Evolutionary conservation across 306 rosid genomes (phyloP), one percentile per base, ranked within the genome.

Genomic region (Sicyos edulis): DNA sequence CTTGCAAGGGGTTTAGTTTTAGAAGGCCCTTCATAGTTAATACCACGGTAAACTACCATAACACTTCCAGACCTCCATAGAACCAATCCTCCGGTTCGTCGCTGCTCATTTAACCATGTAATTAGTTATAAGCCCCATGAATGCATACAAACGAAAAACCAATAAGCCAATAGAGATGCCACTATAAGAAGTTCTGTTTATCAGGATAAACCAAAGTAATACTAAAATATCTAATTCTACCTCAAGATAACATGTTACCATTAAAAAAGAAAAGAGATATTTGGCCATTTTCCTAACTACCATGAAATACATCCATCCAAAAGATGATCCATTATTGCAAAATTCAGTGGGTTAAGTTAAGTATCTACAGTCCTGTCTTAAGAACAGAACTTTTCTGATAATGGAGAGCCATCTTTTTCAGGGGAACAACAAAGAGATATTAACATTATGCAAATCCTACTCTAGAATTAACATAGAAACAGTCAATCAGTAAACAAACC

Each of bases 41-140:
- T 65, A 45, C 99, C 97, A 22, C 97, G 95, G 79, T 86, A 95
- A 78, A 91, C 97, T 73, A 88, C 85, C 99, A 91, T 91, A 40
- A 85, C 84, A 80, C 99, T 95, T 47, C 99, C 99, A 6, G 97
- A 80, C 78, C 86, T 84, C 97, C 97, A 91, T 60, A 87, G 72
- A 72, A 95, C 92, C 73, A 91, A 84, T 62, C 99, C 99, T 72
- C 97, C 82, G 2, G 97, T 95, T 63, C 99, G 86, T 61, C 80
- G 85, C 99, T 95, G 95, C 65, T 79, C 85, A 87, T 77, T 62
- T 81, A 86, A 75, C 85, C 71, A 81, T 79, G 63, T 76, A 58
- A 71, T 93, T 83, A 88, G 92, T 82, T 62, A 75, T 55, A 47
- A 6, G n/a, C 72, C 12, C 55, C 71, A 19, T 66, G 54, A 15